Evolutionary conservation across 202 grass and related monocot species (phyloP), one percentile per base, ranked within the genome.

Genomic region (Musa balbisiana): DNA sequence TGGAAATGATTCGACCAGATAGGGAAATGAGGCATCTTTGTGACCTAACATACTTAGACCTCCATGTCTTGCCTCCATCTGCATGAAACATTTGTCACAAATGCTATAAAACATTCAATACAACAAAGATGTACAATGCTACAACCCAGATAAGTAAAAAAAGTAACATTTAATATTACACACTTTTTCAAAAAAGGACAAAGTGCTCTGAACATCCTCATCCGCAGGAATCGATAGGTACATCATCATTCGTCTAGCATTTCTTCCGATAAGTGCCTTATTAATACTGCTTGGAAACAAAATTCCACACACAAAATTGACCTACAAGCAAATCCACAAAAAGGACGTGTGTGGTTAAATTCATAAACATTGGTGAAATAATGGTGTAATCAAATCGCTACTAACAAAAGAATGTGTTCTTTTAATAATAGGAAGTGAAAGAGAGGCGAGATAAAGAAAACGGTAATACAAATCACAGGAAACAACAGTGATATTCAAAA

Each of bases 221-320:
- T 92, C 89, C 68, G 79, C 72, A 53, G 55, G 73, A 83, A 92
- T 84, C 19, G 92, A 92, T 13, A 90, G 81, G 62, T 90, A 80
- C 70, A 72, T 52, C 89, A 96, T 96, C 92, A 96, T 96, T 43
- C 87, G 83, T 72, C 82, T 98, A 68, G 94, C 88, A 88, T 98
- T 98, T 67, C 53, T 86, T 74, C 85, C 87, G 1, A 84, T 80
- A 54, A 87, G 67, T 16, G 23, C 79, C 76, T 82, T 79, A 84
- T 84, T 70, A 51, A 64, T 82, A 87, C 64, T 82, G 77, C 75
- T 81, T 81, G 88, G 83, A 89, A 85, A 93, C 67, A 98, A 77
- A 54, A 85, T 75, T 76, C 83, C 81, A 80, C 79, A 89, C 76
- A 98, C 69, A 83, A 89, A 89, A 80, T 77, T 85, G 64, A 89